Evolutionary conservation across 352 stramenopile species (phyloP).

Genomic region (Pythium monospermum): DNA sequence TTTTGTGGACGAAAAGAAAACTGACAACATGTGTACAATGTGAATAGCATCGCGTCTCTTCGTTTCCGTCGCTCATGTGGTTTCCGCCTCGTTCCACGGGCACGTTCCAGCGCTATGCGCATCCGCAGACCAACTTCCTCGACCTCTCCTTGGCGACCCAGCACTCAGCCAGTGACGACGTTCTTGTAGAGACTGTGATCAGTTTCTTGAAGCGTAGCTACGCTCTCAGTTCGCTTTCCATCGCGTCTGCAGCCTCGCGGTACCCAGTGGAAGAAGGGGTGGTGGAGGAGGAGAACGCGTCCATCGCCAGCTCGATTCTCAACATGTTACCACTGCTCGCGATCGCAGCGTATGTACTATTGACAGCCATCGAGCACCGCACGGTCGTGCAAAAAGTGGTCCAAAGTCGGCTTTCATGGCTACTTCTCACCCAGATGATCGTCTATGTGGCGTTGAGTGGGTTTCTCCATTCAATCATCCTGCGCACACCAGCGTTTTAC

Average conservation of each 20-base stretch:
- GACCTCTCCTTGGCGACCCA: constrained; percentile 21
- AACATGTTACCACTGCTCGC: constrained; percentile 38
- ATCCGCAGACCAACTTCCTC: constrained; percentile 54
- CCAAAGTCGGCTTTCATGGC: constrained; percentile 44
- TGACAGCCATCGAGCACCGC: constrained; percentile 38
- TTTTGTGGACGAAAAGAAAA: neutral
- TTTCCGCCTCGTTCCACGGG: constrained; percentile 34
- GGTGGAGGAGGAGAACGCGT: neutral
- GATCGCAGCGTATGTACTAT: constrained; percentile 30
- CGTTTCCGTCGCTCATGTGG: constrained; percentile 49
- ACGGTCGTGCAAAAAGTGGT: constrained; percentile 29
- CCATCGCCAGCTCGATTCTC: constrained; percentile 10
- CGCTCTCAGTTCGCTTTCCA: neutral
- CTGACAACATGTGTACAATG: neutral
- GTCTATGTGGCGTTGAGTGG: constrained; percentile 61
- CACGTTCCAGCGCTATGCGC: constrained; percentile 51
- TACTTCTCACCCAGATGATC: constrained; percentile 40
- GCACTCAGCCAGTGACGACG: neutral
- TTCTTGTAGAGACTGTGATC: neutral
- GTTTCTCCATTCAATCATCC: constrained; percentile 60
- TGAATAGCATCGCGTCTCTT: constrained; percentile 31
- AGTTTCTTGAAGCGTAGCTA: constrained; percentile 3
- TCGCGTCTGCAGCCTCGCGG: neutral
- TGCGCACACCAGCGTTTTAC: constrained; percentile 42
- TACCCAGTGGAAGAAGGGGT: neutral